These are phyloP conservation scores for Trichomonas tenax DNA, from an alignment of 208 protist genomes.

Conservation along the genomic window DNA sequence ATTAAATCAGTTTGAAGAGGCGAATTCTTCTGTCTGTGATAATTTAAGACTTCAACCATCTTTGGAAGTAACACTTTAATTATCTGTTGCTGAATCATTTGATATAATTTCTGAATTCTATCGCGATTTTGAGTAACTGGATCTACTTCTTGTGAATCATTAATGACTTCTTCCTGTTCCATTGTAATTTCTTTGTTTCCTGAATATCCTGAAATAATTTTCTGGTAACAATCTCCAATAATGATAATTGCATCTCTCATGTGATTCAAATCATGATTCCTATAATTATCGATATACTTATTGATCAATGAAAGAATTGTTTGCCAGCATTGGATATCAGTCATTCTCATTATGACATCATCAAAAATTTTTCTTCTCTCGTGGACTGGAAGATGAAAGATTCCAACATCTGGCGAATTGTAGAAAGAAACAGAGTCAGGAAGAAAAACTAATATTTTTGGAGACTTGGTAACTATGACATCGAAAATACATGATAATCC, in stretches of 20 bases:
- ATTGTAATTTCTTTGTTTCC: not conserved
- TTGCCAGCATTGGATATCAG: not conserved
- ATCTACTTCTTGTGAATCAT: not conserved
- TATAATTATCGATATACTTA: not conserved
- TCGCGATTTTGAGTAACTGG: not conserved
- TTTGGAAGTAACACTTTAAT: not conserved
- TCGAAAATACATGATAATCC: not conserved
- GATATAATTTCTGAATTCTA: not conserved
- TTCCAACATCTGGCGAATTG: not conserved
- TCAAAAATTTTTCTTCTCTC: not conserved
- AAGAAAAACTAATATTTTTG: not conserved
- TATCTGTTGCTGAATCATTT: not conserved
- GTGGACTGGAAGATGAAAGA: not conserved
- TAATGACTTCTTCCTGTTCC: not conserved
- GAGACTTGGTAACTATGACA: not conserved
- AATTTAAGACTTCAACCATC: not conserved
- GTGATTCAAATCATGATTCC: not conserved
- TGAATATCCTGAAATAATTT: not conserved
- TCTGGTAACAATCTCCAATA: not conserved
- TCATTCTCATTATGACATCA: not conserved
- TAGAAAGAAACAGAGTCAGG: not conserved
- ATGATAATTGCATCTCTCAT: not conserved
- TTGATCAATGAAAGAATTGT: not conserved
- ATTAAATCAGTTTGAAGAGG: not conserved
- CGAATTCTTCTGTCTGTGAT: not conserved